Conservation (phyloP, 495 filamentous ascomycete species). For the Lasiosphaeria miniovina region DNA sequence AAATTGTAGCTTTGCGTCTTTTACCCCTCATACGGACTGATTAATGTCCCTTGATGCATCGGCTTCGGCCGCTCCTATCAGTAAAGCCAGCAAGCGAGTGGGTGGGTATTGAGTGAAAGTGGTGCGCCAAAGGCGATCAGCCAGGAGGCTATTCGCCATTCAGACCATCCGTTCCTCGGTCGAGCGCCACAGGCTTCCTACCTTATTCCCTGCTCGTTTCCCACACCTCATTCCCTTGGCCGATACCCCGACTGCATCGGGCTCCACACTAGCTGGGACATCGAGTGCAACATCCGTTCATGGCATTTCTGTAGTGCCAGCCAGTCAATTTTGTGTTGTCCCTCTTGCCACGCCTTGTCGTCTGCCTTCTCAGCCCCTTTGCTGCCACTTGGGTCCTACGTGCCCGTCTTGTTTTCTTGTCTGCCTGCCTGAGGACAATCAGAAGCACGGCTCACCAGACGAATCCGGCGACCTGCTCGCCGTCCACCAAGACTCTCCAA, state of each 20-base stretch:
- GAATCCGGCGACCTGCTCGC: neutral
- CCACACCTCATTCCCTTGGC: slow-evolving; percentile 2
- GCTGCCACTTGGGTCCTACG: neutral
- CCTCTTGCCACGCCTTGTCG: neutral
- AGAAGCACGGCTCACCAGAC: neutral
- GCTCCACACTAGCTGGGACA: neutral
- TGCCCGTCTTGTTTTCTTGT: neutral
- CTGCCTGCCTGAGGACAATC: neutral
- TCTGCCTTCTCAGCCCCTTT: neutral
- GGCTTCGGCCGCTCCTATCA: neutral
- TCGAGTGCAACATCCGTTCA: slow-evolving; percentile 5
- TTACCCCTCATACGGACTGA: too few relatives aligned
- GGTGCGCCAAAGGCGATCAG: neutral
- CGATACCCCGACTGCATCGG: neutral
- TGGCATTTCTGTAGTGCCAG: neutral
- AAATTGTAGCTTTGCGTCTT: too few relatives aligned
- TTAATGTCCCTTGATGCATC: too few relatives aligned
- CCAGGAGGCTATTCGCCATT: neutral
- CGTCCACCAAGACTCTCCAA: neutral
- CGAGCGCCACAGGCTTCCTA: neutral
- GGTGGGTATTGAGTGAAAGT: neutral
- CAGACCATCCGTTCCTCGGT: neutral
- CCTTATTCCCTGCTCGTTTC: neutral
- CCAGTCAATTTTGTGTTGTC: neutral
- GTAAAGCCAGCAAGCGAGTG: neutral